Conservation (phyloP, 768 basidiomycete species). For the Chiua virens region DNA sequence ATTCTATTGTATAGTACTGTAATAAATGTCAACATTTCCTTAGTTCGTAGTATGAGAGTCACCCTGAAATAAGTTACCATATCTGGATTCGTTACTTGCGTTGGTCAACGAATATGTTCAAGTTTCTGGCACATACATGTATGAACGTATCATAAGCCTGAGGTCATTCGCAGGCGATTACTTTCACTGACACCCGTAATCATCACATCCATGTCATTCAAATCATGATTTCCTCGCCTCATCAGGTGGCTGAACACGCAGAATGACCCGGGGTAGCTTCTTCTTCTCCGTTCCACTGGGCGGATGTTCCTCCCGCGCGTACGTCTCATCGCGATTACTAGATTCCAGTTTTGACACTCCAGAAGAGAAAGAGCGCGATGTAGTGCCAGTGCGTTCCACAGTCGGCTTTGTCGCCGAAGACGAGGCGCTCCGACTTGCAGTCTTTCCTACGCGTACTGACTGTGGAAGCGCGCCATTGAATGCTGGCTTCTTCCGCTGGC, state of each 20-base stretch:
- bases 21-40: too few relatives aligned
- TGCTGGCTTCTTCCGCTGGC: slow-evolving; percentile 42
- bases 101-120: too few relatives aligned
- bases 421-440: neutral
- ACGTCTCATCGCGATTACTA: neutral
- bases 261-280: slow-evolving; percentile 54
- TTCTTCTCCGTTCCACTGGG: slow-evolving; percentile 36
- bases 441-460: neutral
- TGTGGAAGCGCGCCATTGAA: neutral
- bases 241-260: slow-evolving; percentile 50
- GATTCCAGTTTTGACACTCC: neutral
- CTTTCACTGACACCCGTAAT: too few relatives aligned
- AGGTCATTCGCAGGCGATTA: too few relatives aligned
- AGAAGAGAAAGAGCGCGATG: neutral
- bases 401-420: slow-evolving; percentile 1
- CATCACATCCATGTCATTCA: too few relatives aligned
- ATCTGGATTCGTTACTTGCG: too few relatives aligned
- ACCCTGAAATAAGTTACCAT: too few relatives aligned
- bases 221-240: neutral
- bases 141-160: too few relatives aligned
- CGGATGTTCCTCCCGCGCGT: neutral
- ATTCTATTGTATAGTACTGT: too few relatives aligned
- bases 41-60: too few relatives aligned
- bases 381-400: neutral
- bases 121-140: too few relatives aligned